Conservation (phyloP, 108 stramenopile species). For the Fistulifera pelliculosa region DNA sequence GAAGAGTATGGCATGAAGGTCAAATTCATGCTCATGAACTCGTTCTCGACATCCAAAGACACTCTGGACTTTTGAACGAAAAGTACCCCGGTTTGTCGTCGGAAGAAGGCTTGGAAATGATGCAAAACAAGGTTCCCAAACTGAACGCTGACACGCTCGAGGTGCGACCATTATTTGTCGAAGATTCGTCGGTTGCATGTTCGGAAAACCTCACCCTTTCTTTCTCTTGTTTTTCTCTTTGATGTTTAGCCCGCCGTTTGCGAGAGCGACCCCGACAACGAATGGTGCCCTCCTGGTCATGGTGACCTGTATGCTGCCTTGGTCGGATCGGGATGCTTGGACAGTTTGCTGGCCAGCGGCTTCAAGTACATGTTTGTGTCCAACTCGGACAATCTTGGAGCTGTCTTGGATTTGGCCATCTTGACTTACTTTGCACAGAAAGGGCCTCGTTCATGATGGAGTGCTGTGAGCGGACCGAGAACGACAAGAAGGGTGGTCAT, state of each 20-base stretch:
- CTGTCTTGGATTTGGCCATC: constrained; percentile 91
- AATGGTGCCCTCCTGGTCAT: constrained; percentile 99
- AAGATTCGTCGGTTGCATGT: background rate
- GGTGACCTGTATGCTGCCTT: constrained; percentile 99
- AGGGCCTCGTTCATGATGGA: constrained; percentile 97
- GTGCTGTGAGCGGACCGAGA: constrained; percentile 91
- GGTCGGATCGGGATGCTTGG: constrained; percentile 91
- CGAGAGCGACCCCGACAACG: constrained; percentile 70
- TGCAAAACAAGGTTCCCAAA: constrained; percentile 99
- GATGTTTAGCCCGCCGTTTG: constrained; percentile 86
- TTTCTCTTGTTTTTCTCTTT: constrained; percentile 5
- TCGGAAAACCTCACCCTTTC: too few relatives aligned
- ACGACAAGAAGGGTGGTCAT: constrained; percentile 99
- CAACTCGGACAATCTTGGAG: constrained; percentile 99
- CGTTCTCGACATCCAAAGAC: constrained; percentile 94
- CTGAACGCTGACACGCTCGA: constrained; percentile 82
- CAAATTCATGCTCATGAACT: constrained; percentile 99
- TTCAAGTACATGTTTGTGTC: constrained; percentile 99
- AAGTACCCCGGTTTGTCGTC: constrained; percentile 80
- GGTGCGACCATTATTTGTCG: constrained; percentile 25
- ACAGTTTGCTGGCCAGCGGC: constrained; percentile 85
- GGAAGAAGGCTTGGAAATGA: constrained; percentile 96
- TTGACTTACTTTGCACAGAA: constrained; percentile 89
- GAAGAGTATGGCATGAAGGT: constrained; percentile 85
- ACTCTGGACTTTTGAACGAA: constrained; percentile 83